Evolutionary conservation across 441 rosid genomes (phyloP), one percentile per base, ranked within the genome.

Genomic region (Pelargonium exstipulatum): DNA sequence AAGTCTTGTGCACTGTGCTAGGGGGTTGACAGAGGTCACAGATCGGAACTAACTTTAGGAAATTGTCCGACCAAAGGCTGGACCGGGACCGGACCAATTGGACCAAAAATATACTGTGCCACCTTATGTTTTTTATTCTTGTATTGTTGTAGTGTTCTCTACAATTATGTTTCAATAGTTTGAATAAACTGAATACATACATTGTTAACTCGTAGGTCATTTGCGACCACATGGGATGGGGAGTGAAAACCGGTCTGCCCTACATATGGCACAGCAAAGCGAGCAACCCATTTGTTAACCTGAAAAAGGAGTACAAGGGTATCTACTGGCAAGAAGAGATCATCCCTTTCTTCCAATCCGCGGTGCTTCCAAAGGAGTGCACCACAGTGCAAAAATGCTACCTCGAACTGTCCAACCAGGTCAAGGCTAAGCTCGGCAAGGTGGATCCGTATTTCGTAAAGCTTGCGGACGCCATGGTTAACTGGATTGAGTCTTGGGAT

Each of bases 191-290:
- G 16, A 55, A 20, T 55, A 55, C 12, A 4, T 51, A 26, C 8
- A 29, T 9, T 8, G 22, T 14, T 7, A 68, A 63, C 8, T 3
- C 35, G 12, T 61, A 90, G 98, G 98, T 93, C 14, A 89, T 93
- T 24, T 90, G 97, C 73, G 97, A 93, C 75, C 98, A 90, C 76
- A 68, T 93, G 88, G 88, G 91, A 9, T 70, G 89, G 66, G 98
- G 98, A 69, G 90, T 93, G 62, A 93, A 93, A 83, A 93, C 98
- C 0, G 98, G 98, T 64, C 78, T 93, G 72, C 98, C 98, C 5
- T 93, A 91, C 74, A 89, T 93, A 69, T 93, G 77, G 79, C 98
- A 93, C 83, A 93, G 97, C 87, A 93, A 93, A 75, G 98, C 98
- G 0, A 93, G 97, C 76, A 93, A 93, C 82, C 97, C 98, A 3